These are phyloP conservation scores for Colletotrichum neosansevieriae DNA, from an alignment of 2,329 filamentous ascomycete species.

Conservation along the genomic window DNA sequence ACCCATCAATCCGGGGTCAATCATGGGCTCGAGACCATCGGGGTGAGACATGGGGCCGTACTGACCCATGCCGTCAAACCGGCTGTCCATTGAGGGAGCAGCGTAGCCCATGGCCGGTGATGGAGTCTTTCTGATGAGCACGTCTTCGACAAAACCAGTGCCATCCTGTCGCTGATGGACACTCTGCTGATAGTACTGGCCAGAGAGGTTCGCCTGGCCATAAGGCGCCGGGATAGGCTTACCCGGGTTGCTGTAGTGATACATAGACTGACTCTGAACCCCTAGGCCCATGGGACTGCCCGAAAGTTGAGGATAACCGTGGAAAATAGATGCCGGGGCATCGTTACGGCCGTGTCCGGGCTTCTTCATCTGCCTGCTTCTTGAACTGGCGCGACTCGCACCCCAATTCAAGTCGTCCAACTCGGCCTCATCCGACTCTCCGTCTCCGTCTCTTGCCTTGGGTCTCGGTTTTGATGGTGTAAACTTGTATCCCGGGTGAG, in stretches of 20 bases:
- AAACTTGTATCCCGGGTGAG: constrained; percentile 95
- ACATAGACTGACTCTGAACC: constrained; percentile 39
- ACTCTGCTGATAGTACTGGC: constrained; percentile 54
- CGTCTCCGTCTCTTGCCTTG: constrained; percentile 50
- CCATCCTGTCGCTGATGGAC: constrained; percentile 44
- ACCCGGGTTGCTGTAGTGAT: constrained; percentile 37
- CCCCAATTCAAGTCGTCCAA: constrained; percentile 61
- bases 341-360: constrained; percentile 48
- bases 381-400: constrained; percentile 46
- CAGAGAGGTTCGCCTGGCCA: constrained; percentile 46
- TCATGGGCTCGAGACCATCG: constrained; percentile 41
- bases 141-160: constrained; percentile 46
- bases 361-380: constrained; percentile 46
- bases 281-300: constrained; percentile 39
- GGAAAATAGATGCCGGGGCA: constrained; percentile 41
- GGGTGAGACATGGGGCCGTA: constrained; percentile 38
- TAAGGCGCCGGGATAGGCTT: constrained; percentile 55
- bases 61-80: constrained; percentile 38
- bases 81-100: constrained; percentile 32
- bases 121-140: constrained; percentile 50
- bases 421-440: constrained; percentile 58
- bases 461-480: constrained; percentile 79
- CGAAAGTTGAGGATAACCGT: constrained; percentile 28
- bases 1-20: constrained; percentile 38
- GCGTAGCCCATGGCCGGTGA: constrained; percentile 46